Evolutionary conservation across 2,329 filamentous ascomycete species (phyloP).

Genomic region (Penicillium aurantiogriseum): DNA sequence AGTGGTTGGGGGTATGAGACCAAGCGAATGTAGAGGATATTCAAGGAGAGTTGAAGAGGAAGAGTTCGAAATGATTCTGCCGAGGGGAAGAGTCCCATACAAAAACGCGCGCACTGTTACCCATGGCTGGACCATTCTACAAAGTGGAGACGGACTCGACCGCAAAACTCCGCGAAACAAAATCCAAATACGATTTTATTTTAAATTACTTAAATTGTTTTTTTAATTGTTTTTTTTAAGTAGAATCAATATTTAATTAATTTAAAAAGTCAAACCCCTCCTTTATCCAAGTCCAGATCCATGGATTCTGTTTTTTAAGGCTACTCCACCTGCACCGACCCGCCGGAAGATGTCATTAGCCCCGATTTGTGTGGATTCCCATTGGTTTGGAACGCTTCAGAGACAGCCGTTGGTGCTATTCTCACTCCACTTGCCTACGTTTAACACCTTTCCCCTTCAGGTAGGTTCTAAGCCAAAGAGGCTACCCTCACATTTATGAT

Average conservation of each 20-base stretch:
- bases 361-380: neutral
- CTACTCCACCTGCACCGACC: constrained; percentile 22
- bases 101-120: neutral
- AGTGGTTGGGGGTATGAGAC: neutral
- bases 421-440: constrained; percentile 13
- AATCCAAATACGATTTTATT: neutral
- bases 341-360: constrained; percentile 10
- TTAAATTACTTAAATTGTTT: neutral
- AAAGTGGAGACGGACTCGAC: constrained; percentile 1
- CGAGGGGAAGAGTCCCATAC: constrained; percentile 6
- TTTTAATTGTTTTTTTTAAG: neutral
- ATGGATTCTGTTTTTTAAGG: constrained; percentile 13
- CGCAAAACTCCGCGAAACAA: neutral
- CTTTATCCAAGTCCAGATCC: constrained; percentile 4
- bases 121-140: neutral
- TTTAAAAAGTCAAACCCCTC: neutral
- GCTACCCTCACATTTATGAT: neutral
- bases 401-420: constrained; percentile 22
- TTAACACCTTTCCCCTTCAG: neutral
- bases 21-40: constrained; percentile 1
- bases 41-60: neutral
- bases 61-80: neutral
- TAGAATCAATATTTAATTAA: neutral
- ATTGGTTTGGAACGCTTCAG: constrained; percentile 6
- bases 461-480: constrained; percentile 9